These are phyloP conservation scores for Setaria viridis DNA, from an alignment of 202 grass and related monocot species.

Conservation along the genomic window DNA sequence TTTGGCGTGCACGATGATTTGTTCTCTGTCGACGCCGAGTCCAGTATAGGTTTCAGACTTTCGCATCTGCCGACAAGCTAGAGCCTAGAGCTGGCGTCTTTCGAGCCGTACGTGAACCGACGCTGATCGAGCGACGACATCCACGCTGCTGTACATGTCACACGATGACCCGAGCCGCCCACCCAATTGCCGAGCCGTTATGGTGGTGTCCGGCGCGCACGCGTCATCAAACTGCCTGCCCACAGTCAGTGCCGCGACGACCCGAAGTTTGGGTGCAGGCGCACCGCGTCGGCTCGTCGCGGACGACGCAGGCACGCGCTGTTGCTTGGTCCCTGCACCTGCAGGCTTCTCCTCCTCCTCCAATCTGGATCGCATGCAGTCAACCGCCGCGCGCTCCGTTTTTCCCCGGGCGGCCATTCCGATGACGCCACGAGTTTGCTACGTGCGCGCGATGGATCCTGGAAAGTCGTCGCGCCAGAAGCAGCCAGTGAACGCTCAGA, in stretches of 20 bases:
- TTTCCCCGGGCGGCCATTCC: constrained; percentile 14
- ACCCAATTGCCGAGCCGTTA: background rate
- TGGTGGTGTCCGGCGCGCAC: background rate
- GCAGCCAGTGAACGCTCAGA: background rate
- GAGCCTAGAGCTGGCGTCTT: too few species aligned
- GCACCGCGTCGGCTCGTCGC: too few species aligned
- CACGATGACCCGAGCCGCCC: background rate
- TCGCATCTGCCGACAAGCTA: too few species aligned
- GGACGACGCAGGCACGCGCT: background rate
- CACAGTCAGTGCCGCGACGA: background rate
- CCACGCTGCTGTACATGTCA: background rate
- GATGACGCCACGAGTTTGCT: constrained; percentile 33
- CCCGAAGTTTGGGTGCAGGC: too few species aligned
- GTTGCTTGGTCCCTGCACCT: background rate
- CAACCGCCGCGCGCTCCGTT: background rate
- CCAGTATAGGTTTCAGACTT: too few species aligned
- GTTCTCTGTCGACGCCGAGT: too few species aligned
- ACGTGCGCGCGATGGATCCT: background rate
- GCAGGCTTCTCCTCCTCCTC: background rate
- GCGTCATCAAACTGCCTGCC: constrained; percentile 24
- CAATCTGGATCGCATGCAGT: background rate
- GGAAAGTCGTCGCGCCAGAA: background rate
- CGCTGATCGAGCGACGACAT: background rate
- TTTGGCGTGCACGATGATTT: too few species aligned
- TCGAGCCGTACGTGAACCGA: too few species aligned